Evolutionary conservation across 768 basidiomycete genomes (phyloP).

Genomic region (Chiua virens): DNA sequence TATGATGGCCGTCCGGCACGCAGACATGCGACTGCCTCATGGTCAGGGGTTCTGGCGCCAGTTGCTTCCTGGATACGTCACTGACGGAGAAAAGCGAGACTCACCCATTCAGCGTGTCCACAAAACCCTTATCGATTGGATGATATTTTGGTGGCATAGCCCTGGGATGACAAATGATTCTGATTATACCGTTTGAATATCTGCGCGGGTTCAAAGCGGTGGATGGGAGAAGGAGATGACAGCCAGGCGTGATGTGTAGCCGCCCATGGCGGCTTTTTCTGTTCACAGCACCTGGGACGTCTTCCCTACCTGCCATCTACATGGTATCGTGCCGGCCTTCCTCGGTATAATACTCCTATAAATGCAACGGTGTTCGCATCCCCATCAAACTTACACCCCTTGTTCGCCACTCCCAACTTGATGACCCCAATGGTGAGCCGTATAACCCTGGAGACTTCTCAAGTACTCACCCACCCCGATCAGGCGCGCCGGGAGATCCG

Average conservation of each 20-base stretch:
- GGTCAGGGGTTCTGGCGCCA: conserved; percentile 9
- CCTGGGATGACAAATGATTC: neutral
- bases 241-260: conserved; percentile 5
- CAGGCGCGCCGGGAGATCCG: conserved; percentile 14
- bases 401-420: neutral
- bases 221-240: neutral
- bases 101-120: conserved; percentile 18
- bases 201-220: neutral
- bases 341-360: conserved; percentile 12
- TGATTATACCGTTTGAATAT: conserved; percentile 4
- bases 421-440: conserved; percentile 11
- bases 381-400: conserved; percentile 4
- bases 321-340: neutral
- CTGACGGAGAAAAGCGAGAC: conserved; percentile 2
- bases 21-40: conserved; percentile 14
- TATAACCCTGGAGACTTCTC: neutral
- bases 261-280: conserved; percentile 13
- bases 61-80: conserved; percentile 15
- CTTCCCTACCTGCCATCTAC: neutral
- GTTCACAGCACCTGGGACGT: neutral
- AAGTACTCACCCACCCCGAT: conserved; percentile 1
- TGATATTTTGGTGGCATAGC: conserved; percentile 7
- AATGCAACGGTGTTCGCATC: conserved; percentile 6
- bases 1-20: neutral
- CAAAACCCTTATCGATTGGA: conserved; percentile 12